A percentile compares a stretch with the other conserved stretches of the same genome.
These are phyloP conservation scores for Termitomyces sp. DNA, from an alignment of 768 basidiomycete genomes.

Conservation along the genomic window DNA sequence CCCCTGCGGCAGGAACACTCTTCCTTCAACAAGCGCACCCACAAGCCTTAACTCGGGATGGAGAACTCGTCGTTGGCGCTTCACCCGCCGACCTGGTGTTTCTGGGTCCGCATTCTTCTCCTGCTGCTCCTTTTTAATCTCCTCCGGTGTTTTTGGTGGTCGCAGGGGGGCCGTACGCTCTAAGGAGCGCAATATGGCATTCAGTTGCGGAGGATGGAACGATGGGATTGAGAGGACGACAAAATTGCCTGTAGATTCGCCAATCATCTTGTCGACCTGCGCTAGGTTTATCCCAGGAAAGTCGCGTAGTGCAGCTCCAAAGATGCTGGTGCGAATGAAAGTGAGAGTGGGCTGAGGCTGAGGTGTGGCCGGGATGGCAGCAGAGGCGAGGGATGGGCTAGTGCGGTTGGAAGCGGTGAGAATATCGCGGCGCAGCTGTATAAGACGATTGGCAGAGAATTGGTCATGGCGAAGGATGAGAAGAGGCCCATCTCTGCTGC, in stretches of 20 bases:
- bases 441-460: constrained; percentile 65
- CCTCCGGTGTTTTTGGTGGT: constrained; percentile 46
- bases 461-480: constrained; percentile 79
- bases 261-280: constrained; percentile 49
- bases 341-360: constrained; percentile 50
- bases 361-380: constrained; percentile 22
- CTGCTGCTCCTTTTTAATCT: constrained; percentile 44
- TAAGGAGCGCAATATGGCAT: constrained; percentile 62
- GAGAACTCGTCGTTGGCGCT: constrained; percentile 50
- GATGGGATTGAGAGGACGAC: constrained; percentile 62
- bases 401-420: constrained; percentile 47
- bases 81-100: constrained; percentile 68
- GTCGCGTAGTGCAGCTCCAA: constrained; percentile 74
- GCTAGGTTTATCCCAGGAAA: constrained; percentile 45
- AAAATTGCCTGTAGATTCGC: constrained; percentile 55
- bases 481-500: constrained; percentile 54
- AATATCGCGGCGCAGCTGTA: constrained; percentile 68
- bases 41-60: constrained; percentile 69
- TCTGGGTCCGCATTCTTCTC: constrained; percentile 61
- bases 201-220: constrained; percentile 71
- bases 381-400: constrained; percentile 34
- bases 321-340: constrained; percentile 72
- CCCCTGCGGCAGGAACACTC: constrained; percentile 56
- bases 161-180: constrained; percentile 63
- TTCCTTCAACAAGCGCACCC: constrained; percentile 77